Percentiles rank a stretch among this genome's conserved stretches.
Evolutionary conservation across 805 yeast genomes (phyloP).

Genomic region (Debaryomyces prosopidis): DNA sequence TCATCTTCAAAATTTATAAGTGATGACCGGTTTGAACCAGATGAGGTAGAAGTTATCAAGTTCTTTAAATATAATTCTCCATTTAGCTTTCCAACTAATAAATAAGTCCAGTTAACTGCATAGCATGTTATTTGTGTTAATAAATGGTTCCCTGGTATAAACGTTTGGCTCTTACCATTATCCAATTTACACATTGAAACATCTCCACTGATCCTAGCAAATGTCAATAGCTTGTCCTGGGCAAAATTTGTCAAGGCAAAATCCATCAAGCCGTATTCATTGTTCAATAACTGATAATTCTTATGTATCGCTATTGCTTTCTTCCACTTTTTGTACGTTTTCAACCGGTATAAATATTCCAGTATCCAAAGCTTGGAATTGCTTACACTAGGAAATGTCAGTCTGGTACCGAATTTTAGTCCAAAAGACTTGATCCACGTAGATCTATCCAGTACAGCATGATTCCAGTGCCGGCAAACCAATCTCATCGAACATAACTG

Average conservation of each 20-base stretch:
- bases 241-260: constrained; percentile 24
- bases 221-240: constrained; percentile 27
- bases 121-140: constrained; percentile 17
- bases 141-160: constrained; percentile 31
- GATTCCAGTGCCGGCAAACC: constrained; percentile 52
- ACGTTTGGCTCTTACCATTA: constrained; percentile 39
- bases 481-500: constrained; percentile 40
- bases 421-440: constrained; percentile 51
- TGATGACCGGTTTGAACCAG: constrained; percentile 24
- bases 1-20: constrained; percentile 15
- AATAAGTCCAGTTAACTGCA: constrained; percentile 33
- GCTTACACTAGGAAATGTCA: constrained; percentile 44
- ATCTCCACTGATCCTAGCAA: constrained; percentile 26
- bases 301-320: constrained; percentile 30
- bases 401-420: constrained; percentile 35
- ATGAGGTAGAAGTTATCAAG: constrained; percentile 30
- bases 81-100: constrained; percentile 25
- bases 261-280: constrained; percentile 25
- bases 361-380: constrained; percentile 46
- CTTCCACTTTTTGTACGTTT: constrained; percentile 38
- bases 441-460: constrained; percentile 41
- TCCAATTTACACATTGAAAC: constrained; percentile 29
- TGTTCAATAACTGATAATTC: constrained; percentile 29
- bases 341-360: constrained; percentile 45
- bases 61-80: constrained; percentile 36